A percentile compares a stretch with the other conserved stretches of the same genome.
Conservation (phyloP, 2,329 filamentous ascomycete genomes). For the Botryotinia calthae region DNA sequence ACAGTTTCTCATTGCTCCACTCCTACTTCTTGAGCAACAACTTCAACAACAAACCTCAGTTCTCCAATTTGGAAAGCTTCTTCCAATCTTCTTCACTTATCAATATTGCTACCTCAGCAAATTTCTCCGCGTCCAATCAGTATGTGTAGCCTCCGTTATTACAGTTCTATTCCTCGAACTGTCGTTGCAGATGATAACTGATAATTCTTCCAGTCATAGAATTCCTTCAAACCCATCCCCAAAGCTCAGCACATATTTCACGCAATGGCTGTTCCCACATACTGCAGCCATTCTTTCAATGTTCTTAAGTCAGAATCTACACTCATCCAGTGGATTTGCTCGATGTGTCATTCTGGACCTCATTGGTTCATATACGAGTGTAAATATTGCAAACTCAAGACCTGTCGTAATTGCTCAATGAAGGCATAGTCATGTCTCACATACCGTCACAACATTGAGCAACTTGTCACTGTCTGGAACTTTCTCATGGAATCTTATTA, state of each 20-base stretch:
- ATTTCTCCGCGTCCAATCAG: not conserved
- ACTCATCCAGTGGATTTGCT: slow-evolving; percentile 64
- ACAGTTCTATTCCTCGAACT: not conserved
- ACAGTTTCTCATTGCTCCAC: not conserved
- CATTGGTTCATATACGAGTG: slow-evolving; percentile 70
- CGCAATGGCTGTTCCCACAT: slow-evolving; percentile 52
- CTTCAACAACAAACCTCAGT: not conserved
- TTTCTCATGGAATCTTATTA: not conserved
- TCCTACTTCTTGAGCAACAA: not conserved
- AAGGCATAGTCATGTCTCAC: slow-evolving; percentile 30
- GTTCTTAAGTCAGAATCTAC: slow-evolving; percentile 67
- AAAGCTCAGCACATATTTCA: not conserved
- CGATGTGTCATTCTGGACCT: slow-evolving; percentile 61
- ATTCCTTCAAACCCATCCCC: not conserved
- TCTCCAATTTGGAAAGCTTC: not conserved
- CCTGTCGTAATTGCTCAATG: slow-evolving; percentile 54
- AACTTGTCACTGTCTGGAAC: not conserved
- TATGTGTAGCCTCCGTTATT: slow-evolving; percentile 1
- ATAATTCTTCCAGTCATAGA: slow-evolving; percentile 9
- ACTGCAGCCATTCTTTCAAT: slow-evolving; percentile 61
- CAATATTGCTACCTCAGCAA: not conserved
- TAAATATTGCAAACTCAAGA: slow-evolving; percentile 65
- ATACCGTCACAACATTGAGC: not conserved
- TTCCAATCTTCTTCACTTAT: not conserved
- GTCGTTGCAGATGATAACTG: not conserved